Evolutionary conservation across 352 stramenopile genomes (phyloP), one percentile per base, ranked within the genome.

Genomic region (Pythium utonaiense): DNA sequence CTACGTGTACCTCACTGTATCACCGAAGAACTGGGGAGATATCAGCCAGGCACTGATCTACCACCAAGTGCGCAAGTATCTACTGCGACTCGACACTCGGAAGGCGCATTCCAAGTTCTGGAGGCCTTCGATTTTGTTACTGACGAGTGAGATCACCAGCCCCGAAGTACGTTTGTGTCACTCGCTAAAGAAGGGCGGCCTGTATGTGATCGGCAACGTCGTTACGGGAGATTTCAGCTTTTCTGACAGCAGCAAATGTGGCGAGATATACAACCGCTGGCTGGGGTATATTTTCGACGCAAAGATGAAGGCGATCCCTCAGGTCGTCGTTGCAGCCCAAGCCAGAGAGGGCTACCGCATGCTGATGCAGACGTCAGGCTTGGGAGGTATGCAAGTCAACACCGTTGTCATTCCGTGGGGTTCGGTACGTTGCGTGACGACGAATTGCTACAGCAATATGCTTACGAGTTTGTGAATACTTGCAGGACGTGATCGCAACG

Each of bases 21-120:
- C 69, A 1, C 78, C 80, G 17, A 75, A 67, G 22, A 73, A 75
- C 28, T 93, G 83, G 83, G 83, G 83, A 1, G 83, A 91, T 50
- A 86, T 93, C 36, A 84, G 77, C n/a, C 83, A 93, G 50, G 80
- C 83, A n/a, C 65, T 93, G 27, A 88, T 93, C n/a, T 93, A 89
- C 58, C 83, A 93, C 51, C 80, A 91, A 68, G 83, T 88, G 22
- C 77, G 83, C 45, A 93, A 93, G 63, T 89, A 84, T 41, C 54
- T 93, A n/a, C 60, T 93, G 19, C 78, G 79, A 0, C 64, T 93
- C 14, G 83, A 93, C 55, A 60, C 68, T 12, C 62, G 80, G 17
- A 86, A 85, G 33, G 74, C 71, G 14, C 83, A 93, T 55, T 81
- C 77, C 53, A 93, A 93, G 71, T 89, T 78, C 64, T 93, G 83